phyloP scores from a whole-genome alignment of 2,329 filamentous ascomycete species.

The Diplodia mutila region DNA sequence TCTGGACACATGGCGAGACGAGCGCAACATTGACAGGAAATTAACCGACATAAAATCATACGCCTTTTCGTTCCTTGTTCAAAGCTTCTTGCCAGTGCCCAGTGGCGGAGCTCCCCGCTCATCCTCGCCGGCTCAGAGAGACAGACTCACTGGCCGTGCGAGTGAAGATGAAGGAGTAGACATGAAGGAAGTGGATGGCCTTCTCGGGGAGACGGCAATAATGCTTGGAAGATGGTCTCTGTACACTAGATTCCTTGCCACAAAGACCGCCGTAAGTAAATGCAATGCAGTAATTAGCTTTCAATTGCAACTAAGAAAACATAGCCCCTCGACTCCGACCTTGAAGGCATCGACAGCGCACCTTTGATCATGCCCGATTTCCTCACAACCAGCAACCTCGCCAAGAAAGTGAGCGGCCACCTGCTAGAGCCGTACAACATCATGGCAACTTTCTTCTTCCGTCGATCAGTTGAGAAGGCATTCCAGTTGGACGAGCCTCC shows the following conservation, averaged over 20 bases:
- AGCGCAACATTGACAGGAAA: conserved; percentile 79
- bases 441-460: conserved; percentile 96
- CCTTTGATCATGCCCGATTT: conserved; percentile 71
- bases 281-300: conserved; percentile 28
- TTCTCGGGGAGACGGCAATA: conserved; percentile 83
- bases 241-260: conserved; percentile 85
- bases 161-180: conserved; percentile 93
- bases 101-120: conserved; percentile 66
- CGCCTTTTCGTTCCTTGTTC: conserved; percentile 93
- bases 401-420: conserved; percentile 74
- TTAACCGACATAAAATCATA: conserved; percentile 97
- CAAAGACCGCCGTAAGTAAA: conserved; percentile 75
- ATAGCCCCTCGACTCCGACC: conserved; percentile 49
- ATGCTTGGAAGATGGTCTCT: conserved; percentile 95
- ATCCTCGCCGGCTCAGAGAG: conserved; percentile 69
- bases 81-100: conserved; percentile 82
- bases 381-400: conserved; percentile 76
- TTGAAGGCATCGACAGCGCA: conserved; percentile 56
- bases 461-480: conserved; percentile 93
- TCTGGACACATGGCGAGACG: conserved; percentile 92
- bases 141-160: conserved; percentile 52
- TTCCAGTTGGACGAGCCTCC: conserved; percentile 95
- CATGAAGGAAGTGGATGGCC: conserved; percentile 91
- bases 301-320: conserved; percentile 24
- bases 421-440: conserved; percentile 81